These are phyloP conservation scores for Termitomyces sp. DNA, from an alignment of 768 basidiomycete species.

Conservation along the genomic window DNA sequence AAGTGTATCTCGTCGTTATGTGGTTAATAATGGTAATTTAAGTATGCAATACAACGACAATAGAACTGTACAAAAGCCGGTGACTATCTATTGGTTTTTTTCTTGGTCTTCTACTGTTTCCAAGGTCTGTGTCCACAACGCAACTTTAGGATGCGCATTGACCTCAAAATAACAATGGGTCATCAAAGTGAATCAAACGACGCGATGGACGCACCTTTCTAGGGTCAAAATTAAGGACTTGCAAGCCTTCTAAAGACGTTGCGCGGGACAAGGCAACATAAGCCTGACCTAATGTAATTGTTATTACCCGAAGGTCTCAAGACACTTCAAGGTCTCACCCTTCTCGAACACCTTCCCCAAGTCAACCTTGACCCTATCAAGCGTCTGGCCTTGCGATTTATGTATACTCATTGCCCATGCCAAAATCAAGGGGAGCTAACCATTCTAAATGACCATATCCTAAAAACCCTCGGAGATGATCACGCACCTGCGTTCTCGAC, in stretches of 20 bases:
- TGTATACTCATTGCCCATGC: constrained; percentile 99
- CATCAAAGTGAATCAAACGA: neutral
- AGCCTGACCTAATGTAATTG: constrained; percentile 63
- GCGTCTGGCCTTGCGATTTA: constrained; percentile 96
- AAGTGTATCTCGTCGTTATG: neutral
- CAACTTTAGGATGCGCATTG: constrained; percentile 66
- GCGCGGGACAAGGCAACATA: constrained; percentile 90
- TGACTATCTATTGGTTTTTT: constrained; percentile 12
- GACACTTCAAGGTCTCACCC: constrained; percentile 35
- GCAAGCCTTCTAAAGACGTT: constrained; percentile 78
- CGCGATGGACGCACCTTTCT: constrained; percentile 46
- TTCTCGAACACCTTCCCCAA: constrained; percentile 91
- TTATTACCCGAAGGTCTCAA: neutral
- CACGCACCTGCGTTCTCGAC: constrained; percentile 68
- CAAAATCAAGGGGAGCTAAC: constrained; percentile 78
- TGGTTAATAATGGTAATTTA: neutral
- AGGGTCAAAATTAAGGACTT: constrained; percentile 76
- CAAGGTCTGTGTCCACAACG: constrained; percentile 67
- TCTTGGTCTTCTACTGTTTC: constrained; percentile 40
- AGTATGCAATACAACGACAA: neutral
- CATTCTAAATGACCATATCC: neutral
- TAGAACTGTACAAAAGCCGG: neutral
- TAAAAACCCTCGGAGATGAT: neutral
- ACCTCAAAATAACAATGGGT: constrained; percentile 37
- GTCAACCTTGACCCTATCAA: constrained; percentile 93